phyloP scores from a whole-genome alignment of 192 early-diverging fungal species.

The Podochytrium sp. region DNA sequence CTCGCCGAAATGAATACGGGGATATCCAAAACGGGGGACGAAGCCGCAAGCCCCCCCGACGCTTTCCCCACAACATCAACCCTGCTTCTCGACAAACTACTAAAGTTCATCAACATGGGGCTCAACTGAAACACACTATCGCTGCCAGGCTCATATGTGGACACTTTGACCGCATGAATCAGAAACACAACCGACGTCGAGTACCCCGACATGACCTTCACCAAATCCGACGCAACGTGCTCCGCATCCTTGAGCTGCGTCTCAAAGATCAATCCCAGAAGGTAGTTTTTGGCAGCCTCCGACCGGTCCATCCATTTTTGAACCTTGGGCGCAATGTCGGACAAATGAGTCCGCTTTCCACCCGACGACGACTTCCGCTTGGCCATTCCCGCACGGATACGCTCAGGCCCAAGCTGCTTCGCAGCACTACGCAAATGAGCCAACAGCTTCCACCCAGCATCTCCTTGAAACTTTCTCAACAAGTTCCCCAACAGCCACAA shows the following conservation, averaged over 20 bases:
- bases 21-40: constrained; percentile 10
- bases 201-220: constrained; percentile 9
- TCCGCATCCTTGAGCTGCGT: background rate
- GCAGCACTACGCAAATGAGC: constrained; percentile 64
- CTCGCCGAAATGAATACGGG: background rate
- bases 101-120: constrained; percentile 18
- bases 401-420: constrained; percentile 15
- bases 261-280: constrained; percentile 34
- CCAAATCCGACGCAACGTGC: background rate
- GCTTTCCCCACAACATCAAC: background rate
- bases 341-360: background rate
- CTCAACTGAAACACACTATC: constrained; percentile 38
- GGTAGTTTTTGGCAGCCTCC: constrained; percentile 34
- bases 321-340: constrained; percentile 2
- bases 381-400: background rate
- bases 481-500: constrained; percentile 63
- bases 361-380: background rate
- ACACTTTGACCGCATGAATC: constrained; percentile 20
- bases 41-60: background rate
- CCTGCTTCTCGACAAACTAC: background rate
- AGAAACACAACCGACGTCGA: constrained; percentile 5
- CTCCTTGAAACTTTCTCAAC: constrained; percentile 60
- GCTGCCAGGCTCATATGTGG: constrained; percentile 31
- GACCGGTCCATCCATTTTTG: constrained; percentile 38
- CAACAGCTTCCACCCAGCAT: constrained; percentile 78